Evolutionary conservation across 495 filamentous ascomycete species (phyloP).

Genomic region (Penicillium canescens): DNA sequence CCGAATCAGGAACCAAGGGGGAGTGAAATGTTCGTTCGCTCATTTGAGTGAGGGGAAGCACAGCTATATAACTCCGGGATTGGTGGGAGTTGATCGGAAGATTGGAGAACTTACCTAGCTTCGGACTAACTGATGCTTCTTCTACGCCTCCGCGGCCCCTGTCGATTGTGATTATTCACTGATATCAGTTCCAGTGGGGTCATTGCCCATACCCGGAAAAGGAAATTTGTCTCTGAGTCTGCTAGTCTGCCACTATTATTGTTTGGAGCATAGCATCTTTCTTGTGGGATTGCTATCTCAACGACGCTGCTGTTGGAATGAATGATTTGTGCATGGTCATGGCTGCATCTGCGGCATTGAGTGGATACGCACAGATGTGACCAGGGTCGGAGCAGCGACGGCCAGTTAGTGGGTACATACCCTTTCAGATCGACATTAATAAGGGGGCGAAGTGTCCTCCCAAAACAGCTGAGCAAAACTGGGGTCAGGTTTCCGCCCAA

Average conservation of each 20-base stretch:
- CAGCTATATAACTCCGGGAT: not conserved
- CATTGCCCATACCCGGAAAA: not conserved
- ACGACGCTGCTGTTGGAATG: too few relatives aligned
- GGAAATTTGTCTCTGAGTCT: conserved; percentile 1
- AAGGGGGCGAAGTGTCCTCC: too few relatives aligned
- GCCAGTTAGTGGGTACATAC: too few relatives aligned
- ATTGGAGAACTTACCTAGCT: conserved; percentile 1
- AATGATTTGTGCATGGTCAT: too few relatives aligned
- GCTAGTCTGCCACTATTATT: not conserved
- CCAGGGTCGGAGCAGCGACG: conserved; percentile 3
- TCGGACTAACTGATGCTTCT: conserved; percentile 12
- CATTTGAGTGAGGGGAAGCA: not conserved
- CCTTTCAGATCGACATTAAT: too few relatives aligned
- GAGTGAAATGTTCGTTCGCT: not conserved
- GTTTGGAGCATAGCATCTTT: too few relatives aligned
- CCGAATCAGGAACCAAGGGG: not conserved
- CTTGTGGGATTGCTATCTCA: not conserved
- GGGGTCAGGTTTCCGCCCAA: too few relatives aligned
- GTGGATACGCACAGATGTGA: not conserved
- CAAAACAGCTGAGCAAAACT: too few relatives aligned
- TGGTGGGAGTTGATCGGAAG: not conserved
- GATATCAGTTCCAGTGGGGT: conserved; percentile 18
- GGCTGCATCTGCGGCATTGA: not conserved
- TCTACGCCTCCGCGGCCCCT: conserved; percentile 9
- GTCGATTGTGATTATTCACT: conserved; percentile 9